phyloP scores from a whole-genome alignment of 345 rosid genomes.

The Brassica incana region DNA sequence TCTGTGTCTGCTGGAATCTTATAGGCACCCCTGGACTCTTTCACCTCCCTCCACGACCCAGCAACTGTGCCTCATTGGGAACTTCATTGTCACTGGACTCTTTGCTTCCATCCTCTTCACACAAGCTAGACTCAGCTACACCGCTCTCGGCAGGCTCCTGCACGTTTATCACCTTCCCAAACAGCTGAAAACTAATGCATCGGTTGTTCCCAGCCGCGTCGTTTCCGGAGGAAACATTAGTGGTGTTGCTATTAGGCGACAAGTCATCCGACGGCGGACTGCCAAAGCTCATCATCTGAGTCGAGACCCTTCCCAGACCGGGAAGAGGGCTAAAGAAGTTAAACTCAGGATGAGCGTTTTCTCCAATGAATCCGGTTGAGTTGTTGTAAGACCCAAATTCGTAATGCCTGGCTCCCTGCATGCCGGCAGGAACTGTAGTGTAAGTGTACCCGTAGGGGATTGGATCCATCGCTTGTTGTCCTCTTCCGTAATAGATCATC shows the following conservation, averaged over 20 bases:
- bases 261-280: slow-evolving; percentile 66
- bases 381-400: slow-evolving; percentile 43
- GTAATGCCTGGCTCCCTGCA: slow-evolving; percentile 99
- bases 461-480: slow-evolving; percentile 41
- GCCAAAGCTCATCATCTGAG: slow-evolving; percentile 63
- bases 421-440: slow-evolving; percentile 88
- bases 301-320: slow-evolving; percentile 48
- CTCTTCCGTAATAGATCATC: slow-evolving; percentile 44
- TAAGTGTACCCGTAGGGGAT: slow-evolving; percentile 47
- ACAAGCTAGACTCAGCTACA: slow-evolving; percentile 46
- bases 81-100: slow-evolving; percentile 47
- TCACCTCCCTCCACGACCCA: slow-evolving; percentile 43
- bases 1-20: slow-evolving; percentile 17
- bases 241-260: slow-evolving; percentile 76
- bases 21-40: slow-evolving; percentile 30
- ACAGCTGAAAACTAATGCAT: slow-evolving; percentile 59
- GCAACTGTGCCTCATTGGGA: slow-evolving; percentile 42
- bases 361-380: slow-evolving; percentile 49
- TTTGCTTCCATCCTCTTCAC: slow-evolving; percentile 56
- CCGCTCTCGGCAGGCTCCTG: slow-evolving; percentile 58
- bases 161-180: slow-evolving; percentile 72
- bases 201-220: slow-evolving; percentile 55
- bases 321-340: slow-evolving; percentile 48
- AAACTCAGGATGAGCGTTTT: slow-evolving; percentile 30
- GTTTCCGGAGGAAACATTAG: slow-evolving; percentile 54